A percentile compares a stretch with the other conserved stretches of the same genome.
phyloP scores from a whole-genome alignment of 371 early-diverging fungal genomes.

The Mortierella sp. region DNA sequence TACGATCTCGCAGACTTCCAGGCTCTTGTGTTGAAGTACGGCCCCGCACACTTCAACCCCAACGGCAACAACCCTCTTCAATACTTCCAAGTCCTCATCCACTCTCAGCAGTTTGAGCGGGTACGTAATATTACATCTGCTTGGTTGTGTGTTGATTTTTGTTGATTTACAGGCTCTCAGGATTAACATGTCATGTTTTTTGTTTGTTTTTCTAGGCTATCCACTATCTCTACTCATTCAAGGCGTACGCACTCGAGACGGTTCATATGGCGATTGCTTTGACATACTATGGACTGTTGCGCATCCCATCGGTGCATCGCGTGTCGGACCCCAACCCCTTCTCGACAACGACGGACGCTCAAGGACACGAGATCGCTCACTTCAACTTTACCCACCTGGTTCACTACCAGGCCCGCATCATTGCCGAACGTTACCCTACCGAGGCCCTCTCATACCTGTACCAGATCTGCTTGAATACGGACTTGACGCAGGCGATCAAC shows the following conservation, averaged over 20 bases:
- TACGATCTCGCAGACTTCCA: constrained; percentile 80
- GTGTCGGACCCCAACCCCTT: constrained; percentile 55
- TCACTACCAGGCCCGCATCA: constrained; percentile 66
- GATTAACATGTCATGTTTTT: not conserved
- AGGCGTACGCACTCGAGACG: constrained; percentile 80
- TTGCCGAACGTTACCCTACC: constrained; percentile 63
- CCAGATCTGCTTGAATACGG: constrained; percentile 70
- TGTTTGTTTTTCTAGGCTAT: constrained; percentile 68
- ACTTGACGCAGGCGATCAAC: constrained; percentile 45
- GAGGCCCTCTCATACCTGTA: constrained; percentile 77
- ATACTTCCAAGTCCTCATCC: constrained; percentile 86
- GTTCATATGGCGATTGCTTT: constrained; percentile 92
- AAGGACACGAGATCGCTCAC: constrained; percentile 53
- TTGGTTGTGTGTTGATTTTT: too few relatives aligned
- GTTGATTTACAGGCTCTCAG: too few relatives aligned
- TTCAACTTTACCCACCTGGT: constrained; percentile 77
- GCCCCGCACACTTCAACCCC: constrained; percentile 78
- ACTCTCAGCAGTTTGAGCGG: constrained; percentile 90
- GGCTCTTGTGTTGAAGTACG: constrained; percentile 71
- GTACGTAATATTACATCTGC: constrained; percentile 50
- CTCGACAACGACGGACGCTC: constrained; percentile 35
- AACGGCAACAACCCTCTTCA: constrained; percentile 77
- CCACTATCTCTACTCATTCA: constrained; percentile 72
- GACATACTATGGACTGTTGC: constrained; percentile 82
- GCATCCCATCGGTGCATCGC: constrained; percentile 69